Evolutionary conservation across 1,284 basidiomycete species (phyloP), one percentile per base, ranked within the genome.

Genomic region (Termitomyces sp.): DNA sequence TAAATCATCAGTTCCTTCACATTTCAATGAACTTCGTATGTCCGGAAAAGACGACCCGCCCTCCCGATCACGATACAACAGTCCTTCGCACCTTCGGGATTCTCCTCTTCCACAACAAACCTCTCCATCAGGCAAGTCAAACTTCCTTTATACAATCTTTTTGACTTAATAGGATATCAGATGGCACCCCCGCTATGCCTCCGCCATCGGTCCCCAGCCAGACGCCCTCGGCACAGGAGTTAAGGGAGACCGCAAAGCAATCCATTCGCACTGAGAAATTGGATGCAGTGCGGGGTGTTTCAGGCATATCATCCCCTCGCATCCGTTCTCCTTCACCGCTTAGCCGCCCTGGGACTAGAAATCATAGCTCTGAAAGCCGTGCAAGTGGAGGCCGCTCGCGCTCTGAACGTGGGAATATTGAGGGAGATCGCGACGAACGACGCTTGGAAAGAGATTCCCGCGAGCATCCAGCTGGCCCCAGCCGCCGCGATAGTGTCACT

Each of bases 151-250:
- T 3, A 45, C 77, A 78, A 31, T 74, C n/a, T 59, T 39, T 56
- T 60, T 49, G 49, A 53, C 15, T 13, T 8, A 40, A 19, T 19
- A 33, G 71, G n/a, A 74, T 5, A 70, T 72, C 21, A 68, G 67
- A 49, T 53, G 62, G 43, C 69, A 70, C 28, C 51, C 64, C 76
- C 41, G 66, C 67, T 1, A 92, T 92, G 90, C 87, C 87, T 24
- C 89, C 90, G 12, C 89, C 89, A 15, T 74, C 71, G n/a, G 82
- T 76, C 43, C 90, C 90, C 1, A 92, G 90, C 62, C 88, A 90
- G 62, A 91, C 87, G 0, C 68, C 74, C 8, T 85, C 84, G n/a
- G 90, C 90, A 0, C 88, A 90, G 62, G 90, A 90, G 61, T 75
- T 92, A 5, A 79, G 89, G 49, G 86, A 88, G 64, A 89, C 85